Evolutionary conservation across 2,329 filamentous ascomycete species (phyloP), one percentile per base, ranked within the genome.

Genomic region (Penicillium capsulatum): DNA sequence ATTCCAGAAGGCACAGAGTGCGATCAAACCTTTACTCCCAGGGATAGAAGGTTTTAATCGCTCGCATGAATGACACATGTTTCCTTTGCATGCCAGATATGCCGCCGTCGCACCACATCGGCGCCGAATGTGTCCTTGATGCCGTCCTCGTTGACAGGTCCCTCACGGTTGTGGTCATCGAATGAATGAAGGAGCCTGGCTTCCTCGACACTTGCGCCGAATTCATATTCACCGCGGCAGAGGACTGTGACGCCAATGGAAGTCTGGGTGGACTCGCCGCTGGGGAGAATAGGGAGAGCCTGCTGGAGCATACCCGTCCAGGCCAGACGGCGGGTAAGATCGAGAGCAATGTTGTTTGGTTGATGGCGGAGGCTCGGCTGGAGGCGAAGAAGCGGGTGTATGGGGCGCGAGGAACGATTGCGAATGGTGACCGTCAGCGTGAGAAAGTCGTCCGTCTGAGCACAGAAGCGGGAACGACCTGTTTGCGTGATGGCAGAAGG

Each of bases 241-340:
- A 95, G 75, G 20, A 83, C 77, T 29, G 86, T 86, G 30, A 90
- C 74, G 3, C 85, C 85, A 3, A 94, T 65, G 1, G 74, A 72
- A 15, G 86, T 71, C 44, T 82, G 76, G 0, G 74, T 71, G n/a
- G 66, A 76, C 31, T 75, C 70, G 3, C 79, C 76, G 0, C 80
- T 77, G 4, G 66, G 64, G 1, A 95, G 60, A 5, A 77, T 58
- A 0, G 84, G 80, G 0, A 95, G 68, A 2, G 78, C 73, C 56
- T 83, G 82, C 66, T 96, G 90, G 41, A 95, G 66, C 19, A 85
- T 81, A 1, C 90, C 90, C 49, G 88, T 91, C 83, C 87, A 92
- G 1, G 83, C 82, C 38, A 95, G 76, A 48, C 88, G 86, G 57
- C 86, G 82, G 29, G 84, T 84, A 40, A 91, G 79, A 60, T 95